These are phyloP conservation scores for Astrocystis sublimbata DNA, from an alignment of 495 filamentous ascomycete species.

Conservation along the genomic window DNA sequence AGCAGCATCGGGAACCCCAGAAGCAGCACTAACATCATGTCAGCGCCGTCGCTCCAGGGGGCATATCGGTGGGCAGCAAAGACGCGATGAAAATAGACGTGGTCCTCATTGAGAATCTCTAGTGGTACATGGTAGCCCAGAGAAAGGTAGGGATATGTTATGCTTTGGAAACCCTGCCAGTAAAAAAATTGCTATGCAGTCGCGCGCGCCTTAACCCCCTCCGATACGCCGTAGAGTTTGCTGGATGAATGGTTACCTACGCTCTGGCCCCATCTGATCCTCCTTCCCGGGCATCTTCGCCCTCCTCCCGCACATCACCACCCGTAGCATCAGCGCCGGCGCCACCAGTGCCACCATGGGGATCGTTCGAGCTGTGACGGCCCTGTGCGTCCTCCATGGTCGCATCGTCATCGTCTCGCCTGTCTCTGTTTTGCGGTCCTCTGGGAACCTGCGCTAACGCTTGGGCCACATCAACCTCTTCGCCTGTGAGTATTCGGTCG, in stretches of 20 bases:
- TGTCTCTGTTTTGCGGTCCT: constrained; percentile 63
- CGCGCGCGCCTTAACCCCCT: constrained; percentile 26
- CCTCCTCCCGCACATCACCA: constrained; percentile 87
- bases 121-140: constrained; percentile 31
- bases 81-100: constrained; percentile 16
- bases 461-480: constrained; percentile 79
- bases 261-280: constrained; percentile 96
- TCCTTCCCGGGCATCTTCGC: constrained; percentile 81
- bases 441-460: constrained; percentile 71
- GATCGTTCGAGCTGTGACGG: constrained; percentile 56
- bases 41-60: constrained; percentile 31
- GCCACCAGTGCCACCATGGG: constrained; percentile 69
- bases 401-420: constrained; percentile 59
- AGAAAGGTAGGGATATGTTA: neutral
- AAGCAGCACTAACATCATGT: constrained; percentile 43
- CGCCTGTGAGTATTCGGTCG: constrained; percentile 78
- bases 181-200: constrained; percentile 30
- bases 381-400: constrained; percentile 84
- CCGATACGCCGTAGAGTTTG: constrained; percentile 33
- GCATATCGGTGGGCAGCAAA: neutral
- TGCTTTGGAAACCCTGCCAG: constrained; percentile 16
- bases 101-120: constrained; percentile 32
- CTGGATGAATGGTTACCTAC: constrained; percentile 76
- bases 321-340: constrained; percentile 85
- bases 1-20: constrained; percentile 54